A percentile compares a stretch with the other conserved stretches of the same genome.
These are phyloP conservation scores for Sporormia fimetaria DNA, from an alignment of 495 filamentous ascomycete genomes.

Conservation along the genomic window DNA sequence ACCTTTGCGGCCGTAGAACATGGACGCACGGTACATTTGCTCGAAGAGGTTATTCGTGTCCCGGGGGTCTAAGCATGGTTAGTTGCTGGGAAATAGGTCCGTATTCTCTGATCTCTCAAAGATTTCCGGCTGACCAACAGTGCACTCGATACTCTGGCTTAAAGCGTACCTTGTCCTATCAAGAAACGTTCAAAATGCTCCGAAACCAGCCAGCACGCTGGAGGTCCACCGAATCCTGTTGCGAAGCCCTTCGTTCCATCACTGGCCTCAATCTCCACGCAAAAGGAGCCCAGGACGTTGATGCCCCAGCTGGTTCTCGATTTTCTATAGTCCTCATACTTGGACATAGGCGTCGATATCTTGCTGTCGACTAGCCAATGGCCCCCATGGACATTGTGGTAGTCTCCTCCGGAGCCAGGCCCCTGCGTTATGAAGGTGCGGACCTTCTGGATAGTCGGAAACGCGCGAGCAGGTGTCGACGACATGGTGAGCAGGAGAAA, in stretches of 20 bases:
- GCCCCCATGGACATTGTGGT: conserved; percentile 88
- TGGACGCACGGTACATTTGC: conserved; percentile 88
- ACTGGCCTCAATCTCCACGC: conserved; percentile 77
- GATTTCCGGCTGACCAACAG: neutral
- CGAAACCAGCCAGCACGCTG: conserved; percentile 83
- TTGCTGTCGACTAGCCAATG: conserved; percentile 88
- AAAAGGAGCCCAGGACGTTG: conserved; percentile 88
- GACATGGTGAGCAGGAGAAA: too few species aligned
- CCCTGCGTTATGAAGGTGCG: conserved; percentile 74
- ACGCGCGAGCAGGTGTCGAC: conserved; percentile 31
- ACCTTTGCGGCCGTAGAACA: conserved; percentile 93
- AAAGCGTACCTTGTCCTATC: conserved; percentile 53
- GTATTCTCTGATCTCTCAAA: neutral
- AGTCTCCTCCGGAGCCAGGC: conserved; percentile 81
- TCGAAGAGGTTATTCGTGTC: conserved; percentile 84
- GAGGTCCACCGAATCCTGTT: conserved; percentile 85
- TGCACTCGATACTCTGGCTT: neutral
- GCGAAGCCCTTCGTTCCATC: conserved; percentile 88
- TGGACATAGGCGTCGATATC: conserved; percentile 83
- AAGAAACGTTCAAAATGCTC: conserved; percentile 88
- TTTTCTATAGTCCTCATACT: conserved; percentile 74
- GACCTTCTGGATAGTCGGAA: conserved; percentile 68
- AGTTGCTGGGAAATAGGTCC: too few species aligned
- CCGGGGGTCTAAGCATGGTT: conserved; percentile 49
- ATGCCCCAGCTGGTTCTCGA: conserved; percentile 91